Conservation (phyloP, 208 protist species). For the Acanthamoeba polyphaga region DNA sequence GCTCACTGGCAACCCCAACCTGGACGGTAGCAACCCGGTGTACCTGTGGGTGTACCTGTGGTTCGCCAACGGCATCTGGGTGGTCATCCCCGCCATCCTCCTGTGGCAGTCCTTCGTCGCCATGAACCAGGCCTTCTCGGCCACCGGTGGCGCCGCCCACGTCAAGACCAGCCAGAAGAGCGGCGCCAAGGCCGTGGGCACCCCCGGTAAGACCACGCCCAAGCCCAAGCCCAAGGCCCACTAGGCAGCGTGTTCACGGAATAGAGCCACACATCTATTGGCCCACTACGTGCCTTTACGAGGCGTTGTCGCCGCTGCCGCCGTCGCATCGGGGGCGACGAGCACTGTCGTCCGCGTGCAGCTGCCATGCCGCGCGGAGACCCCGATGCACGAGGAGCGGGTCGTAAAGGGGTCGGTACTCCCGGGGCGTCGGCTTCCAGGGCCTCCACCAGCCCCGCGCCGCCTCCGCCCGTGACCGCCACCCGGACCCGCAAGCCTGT, state of each 20-base stretch:
- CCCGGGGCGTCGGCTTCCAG: background rate
- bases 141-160: background rate
- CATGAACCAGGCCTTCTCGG: constrained; percentile 59
- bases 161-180: background rate
- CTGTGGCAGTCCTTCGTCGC: constrained; percentile 71
- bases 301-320: background rate
- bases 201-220: background rate
- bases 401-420: background rate
- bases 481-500: background rate
- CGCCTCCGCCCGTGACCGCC: background rate
- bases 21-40: constrained; percentile 73
- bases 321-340: background rate
- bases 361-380: background rate
- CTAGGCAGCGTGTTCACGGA: background rate
- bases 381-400: constrained; percentile 17
- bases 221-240: constrained; percentile 1
- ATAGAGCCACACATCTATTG: background rate
- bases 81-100: constrained; percentile 72
- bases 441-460: background rate
- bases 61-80: constrained; percentile 76
- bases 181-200: background rate
- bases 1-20: constrained; percentile 71
- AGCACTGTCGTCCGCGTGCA: background rate
- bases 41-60: constrained; percentile 78
- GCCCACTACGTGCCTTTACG: background rate